Evolutionary conservation across 2,329 filamentous ascomycete genomes (phyloP), one percentile per base, ranked within the genome.

Genomic region (Trichoderma sp.): DNA sequence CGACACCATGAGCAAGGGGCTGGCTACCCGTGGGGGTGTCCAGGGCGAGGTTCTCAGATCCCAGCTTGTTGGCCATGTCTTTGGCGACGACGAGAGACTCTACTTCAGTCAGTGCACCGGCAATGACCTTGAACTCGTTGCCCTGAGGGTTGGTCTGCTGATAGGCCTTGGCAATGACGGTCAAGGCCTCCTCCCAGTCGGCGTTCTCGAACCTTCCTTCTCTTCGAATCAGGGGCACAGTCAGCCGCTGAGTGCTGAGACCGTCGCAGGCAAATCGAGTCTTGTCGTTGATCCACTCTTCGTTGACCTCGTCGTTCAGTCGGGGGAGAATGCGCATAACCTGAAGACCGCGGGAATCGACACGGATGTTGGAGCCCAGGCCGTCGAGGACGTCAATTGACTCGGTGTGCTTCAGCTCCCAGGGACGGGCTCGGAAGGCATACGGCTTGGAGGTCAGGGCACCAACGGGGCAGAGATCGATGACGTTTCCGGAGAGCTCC

Each of bases 241-340:
- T 98, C 64, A 99, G 83, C 75, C 95, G 88, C 80, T 99, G 95
- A 54, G 94, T 98, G 86, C 93, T 96, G 70, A 99, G 84, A 57
- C 95, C 95, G 77, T 99, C 95, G 77, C 93, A 96, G 48, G 95
- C 94, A 77, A 98, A 99, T 69, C 95, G 88, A 47, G 92, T 89
- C 85, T 98, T 99, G 83, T 99, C 95, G 79, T 98, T 95, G 78
- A 99, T 98, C 95, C 95, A 99, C 79, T 99, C 95, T 82, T 99
- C 95, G 78, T 99, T 99, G 73, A 99, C 88, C 73, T 98, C 93
- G 76, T 99, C 95, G 77, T 99, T 99, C 67, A 99, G 84, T 72
- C 95, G 88, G 66, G 95, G 95, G 17, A 97, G 76, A 67, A 99
- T 85, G 72, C 95, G 90, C 93, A 99, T 97, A 59, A 99, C 94